Evolutionary conservation across 2,329 filamentous ascomycete species (phyloP), one percentile per base, ranked within the genome.

Genomic region (Epicoccum sorghinum): DNA sequence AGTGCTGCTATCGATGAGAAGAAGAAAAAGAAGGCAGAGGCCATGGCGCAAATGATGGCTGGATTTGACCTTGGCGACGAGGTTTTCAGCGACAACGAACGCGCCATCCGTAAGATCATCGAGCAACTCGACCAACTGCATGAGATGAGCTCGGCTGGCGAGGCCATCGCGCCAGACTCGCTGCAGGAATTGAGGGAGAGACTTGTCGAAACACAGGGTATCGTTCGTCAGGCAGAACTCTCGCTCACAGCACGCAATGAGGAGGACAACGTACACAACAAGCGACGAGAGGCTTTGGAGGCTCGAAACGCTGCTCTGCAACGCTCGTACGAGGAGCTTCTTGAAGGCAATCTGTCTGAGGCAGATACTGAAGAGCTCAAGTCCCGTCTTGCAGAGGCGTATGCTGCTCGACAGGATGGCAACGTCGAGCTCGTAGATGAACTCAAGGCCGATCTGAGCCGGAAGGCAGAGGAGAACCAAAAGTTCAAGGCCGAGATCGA

Each of bases 11-110:
- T 96, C 18, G 93, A 98, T 66, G 95, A 98, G 78, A 99, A 99
- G 82, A 96, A 98, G 78, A 93, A 92, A 82, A 93, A 92, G 80
- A 99, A 99, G 83, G 91, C 93, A 0, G 95, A 99, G 79, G 95
- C 96, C 78, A 99, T 99, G 95, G 95, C 95, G 38, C 90, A 97
- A 83, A 99, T 99, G 95, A 97, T 99, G 93, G 95, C 95, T 55
- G 92, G 93, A 3, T 98, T 99, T 68, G 93, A 99, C 69, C 85
- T 99, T 30, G 93, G 92, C 39, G 89, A 89, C 43, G 93, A 97
- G 53, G 88, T 96, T 29, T 96, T 98, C 74, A 96, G 92, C 64
- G 90, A 95, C 54, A 96, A 96, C 66, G 95, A 99, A 75, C 85
- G 88, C 60, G 88, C 86, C 45, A 90, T 99, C 54, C 86, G 90